Base-by-base conservation (phyloP, 163 green algal species). In the Prototheca cutis region DNA sequence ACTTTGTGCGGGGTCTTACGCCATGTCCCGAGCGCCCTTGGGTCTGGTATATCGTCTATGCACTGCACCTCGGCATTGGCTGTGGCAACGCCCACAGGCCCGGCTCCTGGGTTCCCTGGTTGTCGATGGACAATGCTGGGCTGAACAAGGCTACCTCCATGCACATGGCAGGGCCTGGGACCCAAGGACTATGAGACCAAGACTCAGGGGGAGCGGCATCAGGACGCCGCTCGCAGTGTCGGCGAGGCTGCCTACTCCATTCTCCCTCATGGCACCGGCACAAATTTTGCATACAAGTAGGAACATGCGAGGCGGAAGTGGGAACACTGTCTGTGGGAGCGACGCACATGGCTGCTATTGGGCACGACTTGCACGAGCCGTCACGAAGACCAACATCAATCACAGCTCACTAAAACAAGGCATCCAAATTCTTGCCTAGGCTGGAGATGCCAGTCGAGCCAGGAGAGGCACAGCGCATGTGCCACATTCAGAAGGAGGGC, bases 391-490 rank as follows among this genome's bases (percentile, higher is more conserved):
- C 24, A 57, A 27, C 27, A 18, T 40, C 53, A 5, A 45, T 6
- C 19, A 40, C 7, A 5, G n/a, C 13, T 30, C 29, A 25, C 31
- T 19, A 48, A 28, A 29, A 8, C 33, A 4, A 29, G 2, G 40
- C 25, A 3, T 3, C 2, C 28, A 28, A 19, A 59, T n/a, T 32
- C 29, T 13, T 2, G 18, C 32, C 18, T 48, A 73, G 47, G 58
- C 62, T 85, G 61, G 61, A 78, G 31, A 40, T 79, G 30, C 78
- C 78, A 7, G n/a, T 42, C 4, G 24, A 64, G n/a, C 68, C 73
- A 0, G 72, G 76, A 1, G 59, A 71, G 33, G 73, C 72, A n/a
- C 78, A 85, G 67, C 4, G 74, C 39, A 66, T 79, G 51, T 70
- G 84, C 23, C 28, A 34, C 7, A 75, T 82, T 39, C 29, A 48